Evolutionary conservation across 441 rosid genomes (phyloP), one percentile per base, ranked within the genome.

Genomic region (Bocquillonia castaneifolia): DNA sequence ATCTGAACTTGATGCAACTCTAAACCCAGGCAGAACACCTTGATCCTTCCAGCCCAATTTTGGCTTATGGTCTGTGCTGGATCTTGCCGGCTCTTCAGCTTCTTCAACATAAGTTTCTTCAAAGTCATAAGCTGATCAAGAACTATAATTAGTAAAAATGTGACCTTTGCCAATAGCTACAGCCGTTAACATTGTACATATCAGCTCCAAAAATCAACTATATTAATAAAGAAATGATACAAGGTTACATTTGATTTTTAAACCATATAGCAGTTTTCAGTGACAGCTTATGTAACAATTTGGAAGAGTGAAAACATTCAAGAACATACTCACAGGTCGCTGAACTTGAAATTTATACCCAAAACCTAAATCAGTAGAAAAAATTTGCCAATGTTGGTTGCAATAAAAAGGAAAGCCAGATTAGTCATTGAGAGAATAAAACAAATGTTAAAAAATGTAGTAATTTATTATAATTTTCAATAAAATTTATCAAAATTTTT

Each of bases 21-120:
- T 79, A 76, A 90, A 94, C 53, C 99, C 98, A 44, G 82, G 87
- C 60, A 94, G 85, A 76, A 76, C 74, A 40, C 86, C 90, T 58
- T 81, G 81, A 69, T 88, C 92, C 69, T 83, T 88, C 76, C 81
- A 80, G 42, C 76, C 72, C 75, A 88, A 80, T 82, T 82, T 90
- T 76, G 72, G 81, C 75, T 59, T 81, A 75, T 72, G 79, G 52
- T 86, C 97, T 66, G 67, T 73, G 71, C 72, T 74, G 61, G 80
- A 73, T 74, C 61, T 78, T 68, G 88, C 64, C 36, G 87, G 89
- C 75, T 90, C 91, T 76, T 90, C 94, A 42, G 77, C 91, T 74
- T 94, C 97, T 81, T 91, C 82, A 51, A 87, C 80, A 68, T 72
- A 71, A 71, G 85, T 82, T 74, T 83, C 88, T 80, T 81, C 89